Evolutionary conservation across 1,284 basidiomycete species (phyloP), one percentile per base, ranked within the genome.

Genomic region (Trametes pubescens): DNA sequence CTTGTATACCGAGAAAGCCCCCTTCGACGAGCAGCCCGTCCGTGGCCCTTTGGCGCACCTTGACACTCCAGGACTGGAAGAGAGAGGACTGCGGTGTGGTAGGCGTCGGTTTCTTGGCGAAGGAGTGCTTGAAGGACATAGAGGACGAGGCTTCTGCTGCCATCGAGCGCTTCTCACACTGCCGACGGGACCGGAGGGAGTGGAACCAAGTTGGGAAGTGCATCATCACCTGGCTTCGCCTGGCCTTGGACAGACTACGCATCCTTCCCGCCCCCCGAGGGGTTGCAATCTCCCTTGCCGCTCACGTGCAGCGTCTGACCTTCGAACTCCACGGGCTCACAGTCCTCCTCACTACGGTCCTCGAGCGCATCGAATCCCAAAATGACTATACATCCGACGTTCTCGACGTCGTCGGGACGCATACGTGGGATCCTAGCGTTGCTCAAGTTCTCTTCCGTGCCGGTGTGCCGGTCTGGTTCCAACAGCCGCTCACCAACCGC

Each of bases 381-480:
- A 22, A 29, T 1, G 16, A 48, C n/a, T 13, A 48, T 11, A 2
- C 6, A 47, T n/a, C n/a, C 44, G 44, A 47, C 4, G 44, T 48
- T 2, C 47, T 24, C 22, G 21, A 5, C 26, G 47, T 26, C 2
- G 4, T 24, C 24, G 16, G 24, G 11, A 4, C 22, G 13, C 47
- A 48, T 22, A 26, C 47, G 24, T 18, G 24, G 22, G 26, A 48
- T 13, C 22, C 13, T 5, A 29, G 14, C 18, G 29, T 22, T 8
- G 61, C 37, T 4, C 54, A 62, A 37, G 10, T 40, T 11, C 37
- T 62, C 24, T 37, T 51, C 55, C 40, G 54, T 4, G 37, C 37
- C 14, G 61, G 61, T 1, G n/a, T 62, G 2, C 61, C 61, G 0
- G 43, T 57, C 22, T 62, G 61, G 61, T 48, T 62, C 14, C 48